Evolutionary conservation across 2,329 filamentous ascomycete genomes (phyloP).

Genomic region (Biscogniauxia marginata): DNA sequence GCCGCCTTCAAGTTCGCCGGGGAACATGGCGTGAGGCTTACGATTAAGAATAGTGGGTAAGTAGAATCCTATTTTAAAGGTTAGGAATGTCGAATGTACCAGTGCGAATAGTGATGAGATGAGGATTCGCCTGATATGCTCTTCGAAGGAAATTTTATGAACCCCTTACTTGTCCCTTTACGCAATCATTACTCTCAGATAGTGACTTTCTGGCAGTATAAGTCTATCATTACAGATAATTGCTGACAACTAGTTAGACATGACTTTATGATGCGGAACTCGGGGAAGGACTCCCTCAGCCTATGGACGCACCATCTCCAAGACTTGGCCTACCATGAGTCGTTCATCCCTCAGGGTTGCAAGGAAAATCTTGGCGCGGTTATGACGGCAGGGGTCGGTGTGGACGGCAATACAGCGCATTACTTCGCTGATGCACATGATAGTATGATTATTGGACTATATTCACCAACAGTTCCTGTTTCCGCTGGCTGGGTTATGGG

Average conservation of each 20-base stretch:
- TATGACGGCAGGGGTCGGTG: conserved; percentile 14
- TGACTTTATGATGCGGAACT: conserved; percentile 19
- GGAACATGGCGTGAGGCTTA: conserved; percentile 24
- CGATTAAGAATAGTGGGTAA: conserved; percentile 23
- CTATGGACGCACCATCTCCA: conserved; percentile 22
- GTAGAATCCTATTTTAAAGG: background rate
- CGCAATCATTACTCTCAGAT: too few species aligned
- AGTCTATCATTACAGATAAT: background rate
- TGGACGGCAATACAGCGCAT: conserved; percentile 12
- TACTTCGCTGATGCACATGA: conserved; percentile 16
- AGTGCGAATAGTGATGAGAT: background rate
- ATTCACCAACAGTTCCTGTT: conserved; percentile 15
- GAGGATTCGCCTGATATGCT: background rate
- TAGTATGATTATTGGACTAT: conserved; percentile 17
- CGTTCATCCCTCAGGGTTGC: conserved; percentile 15
- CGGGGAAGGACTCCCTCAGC: conserved; percentile 15
- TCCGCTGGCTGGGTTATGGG: conserved; percentile 19
- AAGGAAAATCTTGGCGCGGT: conserved; percentile 11
- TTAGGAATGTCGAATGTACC: background rate
- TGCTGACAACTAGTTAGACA: conserved; percentile 15
- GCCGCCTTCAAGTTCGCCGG: conserved; percentile 24
- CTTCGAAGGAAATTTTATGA: background rate
- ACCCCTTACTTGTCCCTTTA: background rate
- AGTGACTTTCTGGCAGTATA: background rate
- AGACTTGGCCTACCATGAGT: conserved; percentile 10